Base-by-base conservation (phyloP, 2,329 filamentous ascomycete genomes). In the Apiospora malaysiana region DNA sequence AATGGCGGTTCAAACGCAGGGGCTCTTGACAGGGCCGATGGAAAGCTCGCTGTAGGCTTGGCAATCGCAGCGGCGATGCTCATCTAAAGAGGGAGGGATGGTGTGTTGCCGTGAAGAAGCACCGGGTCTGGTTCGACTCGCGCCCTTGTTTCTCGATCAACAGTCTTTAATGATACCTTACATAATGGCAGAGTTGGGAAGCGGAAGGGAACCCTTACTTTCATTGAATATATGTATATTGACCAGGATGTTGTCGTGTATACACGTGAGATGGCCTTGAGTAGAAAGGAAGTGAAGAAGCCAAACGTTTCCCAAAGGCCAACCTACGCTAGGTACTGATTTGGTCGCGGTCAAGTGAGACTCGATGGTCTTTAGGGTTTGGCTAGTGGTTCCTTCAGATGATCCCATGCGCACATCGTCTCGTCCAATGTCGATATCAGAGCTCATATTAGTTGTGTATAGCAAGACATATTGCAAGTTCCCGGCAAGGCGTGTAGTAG, bases 11-110 rank as follows among this genome's bases (percentile, higher is more conserved):
- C 51, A 21, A 18, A 32, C 27, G 56, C 56, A 12, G 40, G 40
- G 4, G 66, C 23, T 27, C 66, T 45, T 23, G 18, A 46, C 23
- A 27, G 9, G 0, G 66, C 42, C 12, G 66, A 47, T 23, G 66
- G 66, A 40, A 67, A 67, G 23, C 42, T 67, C 16, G 66, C 66
- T 45, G 66, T 40, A 12, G 66, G 42, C 9, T 47, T 67, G 37
- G 66, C 23, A 21, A 27, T 67, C 23, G 66, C 23, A 12, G 66
- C 66, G 25, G 66, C 42, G 40, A n/a, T 67, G 42, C 66, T 67
- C 40, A 27, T 47, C 66, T 67, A 67, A 23, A 37, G 45, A 18
- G 18, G 1, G 3, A 63, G 6, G 18, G 18, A 21, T 63, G 32
- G 1, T 14, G 32, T 63, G 32, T 63, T 40, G 32, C 8, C 9